Base-by-base conservation (phyloP, 164 flowering plant genomes). In the Umbilicus rupestris region DNA sequence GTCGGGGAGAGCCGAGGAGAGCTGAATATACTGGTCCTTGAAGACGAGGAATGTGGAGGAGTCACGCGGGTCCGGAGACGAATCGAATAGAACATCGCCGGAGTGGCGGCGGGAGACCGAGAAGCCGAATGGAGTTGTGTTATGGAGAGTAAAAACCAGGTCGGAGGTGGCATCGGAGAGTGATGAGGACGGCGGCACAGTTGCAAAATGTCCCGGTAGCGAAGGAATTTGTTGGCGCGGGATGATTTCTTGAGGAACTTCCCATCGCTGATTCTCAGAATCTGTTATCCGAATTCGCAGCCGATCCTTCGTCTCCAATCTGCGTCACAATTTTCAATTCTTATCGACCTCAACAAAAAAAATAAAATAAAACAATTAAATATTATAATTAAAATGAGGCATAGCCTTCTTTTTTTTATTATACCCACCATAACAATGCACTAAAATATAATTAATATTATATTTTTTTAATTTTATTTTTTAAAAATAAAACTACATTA, bases 21-120 rank as follows among this genome's bases (percentile, higher is more conserved):
- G 66, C 63, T 87, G 80, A 45, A 92, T 70, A 73, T 81, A 89
- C 64, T 92, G 98, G 72, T 86, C 88, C 74, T 92, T 89, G 80
- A 83, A 92, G 33, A 88, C 78, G 39, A 89, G 72, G 63, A 71
- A 68, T n/a, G 83, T 75, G 67, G 31, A 31, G 44, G 85, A 45
- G 33, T 73, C 63, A 3, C 69, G 42, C 0, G 49, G 9, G 26
- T 46, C 35, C 0, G 83, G 76, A 6, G 76, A 63, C 8, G 81
- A 39, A 73, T 78, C 68, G 72, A 74, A 72, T 44, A 78, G 82
- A 28, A 70, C 62, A 17, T 81, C 82, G 17, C 72, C 74, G 63
- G 81, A 62, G 52, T 80, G 75, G 15, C 70, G 72, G 0, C 85
- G 82, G 45, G 71, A 15, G 57, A 81, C 75, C 39, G 82, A 15